These are phyloP conservation scores for Podospora anserina DNA, from an alignment of 495 filamentous ascomycete genomes.

Conservation along the genomic window DNA sequence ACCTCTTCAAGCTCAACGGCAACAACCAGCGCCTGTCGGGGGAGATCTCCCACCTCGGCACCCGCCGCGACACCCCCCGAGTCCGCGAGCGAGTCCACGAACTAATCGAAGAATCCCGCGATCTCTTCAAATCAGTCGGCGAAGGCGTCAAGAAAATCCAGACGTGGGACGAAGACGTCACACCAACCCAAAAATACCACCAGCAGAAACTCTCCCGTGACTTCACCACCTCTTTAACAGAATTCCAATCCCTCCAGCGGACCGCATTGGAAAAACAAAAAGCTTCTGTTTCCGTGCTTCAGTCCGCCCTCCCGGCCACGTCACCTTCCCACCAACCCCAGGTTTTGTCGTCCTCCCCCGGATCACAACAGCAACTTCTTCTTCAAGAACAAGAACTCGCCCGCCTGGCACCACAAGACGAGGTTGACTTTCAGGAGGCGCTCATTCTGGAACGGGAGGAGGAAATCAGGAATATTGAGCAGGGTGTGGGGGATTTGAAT, in stretches of 20 bases:
- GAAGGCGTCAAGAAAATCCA: slow-evolving; percentile 91
- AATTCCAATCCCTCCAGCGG: slow-evolving; percentile 89
- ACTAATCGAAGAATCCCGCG: slow-evolving; percentile 76
- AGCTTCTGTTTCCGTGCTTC: slow-evolving; percentile 75
- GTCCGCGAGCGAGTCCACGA: slow-evolving; percentile 87
- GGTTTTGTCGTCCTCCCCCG: slow-evolving; percentile 23
- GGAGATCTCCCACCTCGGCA: slow-evolving; percentile 82
- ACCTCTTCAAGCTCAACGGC: slow-evolving; percentile 80
- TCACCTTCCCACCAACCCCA: slow-evolving; percentile 19
- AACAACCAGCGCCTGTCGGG: slow-evolving; percentile 77
- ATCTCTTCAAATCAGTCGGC: slow-evolving; percentile 86
- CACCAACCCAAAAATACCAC: slow-evolving; percentile 85
- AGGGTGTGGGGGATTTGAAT: slow-evolving; percentile 90
- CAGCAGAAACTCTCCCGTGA: slow-evolving; percentile 92
- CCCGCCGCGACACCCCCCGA: slow-evolving; percentile 82
- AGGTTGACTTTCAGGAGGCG: slow-evolving; percentile 96
- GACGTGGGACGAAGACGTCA: slow-evolving; percentile 78
- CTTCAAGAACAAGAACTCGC: slow-evolving; percentile 73
- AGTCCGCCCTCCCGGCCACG: slow-evolving; percentile 55
- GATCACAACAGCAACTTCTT: slow-evolving; percentile 12
- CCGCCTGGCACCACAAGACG: slow-evolving; percentile 83
- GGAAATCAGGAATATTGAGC: slow-evolving; percentile 96
- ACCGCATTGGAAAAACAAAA: slow-evolving; percentile 88
- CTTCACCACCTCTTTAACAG: slow-evolving; percentile 78
- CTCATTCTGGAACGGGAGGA: slow-evolving; percentile 92